Conservation (phyloP, 441 rosid species). For the Brassica hybrid region DNA sequence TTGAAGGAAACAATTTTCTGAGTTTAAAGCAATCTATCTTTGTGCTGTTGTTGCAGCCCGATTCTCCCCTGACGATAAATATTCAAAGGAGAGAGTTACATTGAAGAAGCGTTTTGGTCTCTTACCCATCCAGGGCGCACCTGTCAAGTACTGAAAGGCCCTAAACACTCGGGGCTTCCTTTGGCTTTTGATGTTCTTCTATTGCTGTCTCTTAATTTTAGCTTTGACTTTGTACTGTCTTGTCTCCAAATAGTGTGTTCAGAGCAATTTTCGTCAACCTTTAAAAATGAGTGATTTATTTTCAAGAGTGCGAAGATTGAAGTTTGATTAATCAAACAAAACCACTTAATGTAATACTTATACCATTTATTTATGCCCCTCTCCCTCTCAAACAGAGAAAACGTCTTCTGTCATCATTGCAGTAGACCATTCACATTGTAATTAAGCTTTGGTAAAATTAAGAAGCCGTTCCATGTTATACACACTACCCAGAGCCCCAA, state of each 20-base stretch:
- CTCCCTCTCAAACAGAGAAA: background rate
- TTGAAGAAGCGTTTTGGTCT: slow-evolving; percentile 92
- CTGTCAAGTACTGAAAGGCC: slow-evolving; percentile 65
- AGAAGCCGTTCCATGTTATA: no score
- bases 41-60: slow-evolving; percentile 70
- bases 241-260: background rate
- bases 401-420: no score
- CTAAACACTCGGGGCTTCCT: background rate
- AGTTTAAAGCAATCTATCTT: background rate
- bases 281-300: background rate
- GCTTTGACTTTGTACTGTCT: background rate
- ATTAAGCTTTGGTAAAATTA: slow-evolving; percentile 10
- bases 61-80: slow-evolving; percentile 94
- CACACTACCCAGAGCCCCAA: no score
- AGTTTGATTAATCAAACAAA: background rate
- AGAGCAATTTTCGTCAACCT: background rate
- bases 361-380: background rate
- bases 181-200: background rate
- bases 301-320: background rate
- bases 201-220: slow-evolving; percentile 13
- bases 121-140: slow-evolving; percentile 81
- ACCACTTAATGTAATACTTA: background rate
- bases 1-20: background rate
- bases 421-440: background rate
- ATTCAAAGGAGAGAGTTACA: slow-evolving; percentile 82